Evolutionary conservation across 768 basidiomycete genomes (phyloP).

Genomic region (Hydnum rufescens): DNA sequence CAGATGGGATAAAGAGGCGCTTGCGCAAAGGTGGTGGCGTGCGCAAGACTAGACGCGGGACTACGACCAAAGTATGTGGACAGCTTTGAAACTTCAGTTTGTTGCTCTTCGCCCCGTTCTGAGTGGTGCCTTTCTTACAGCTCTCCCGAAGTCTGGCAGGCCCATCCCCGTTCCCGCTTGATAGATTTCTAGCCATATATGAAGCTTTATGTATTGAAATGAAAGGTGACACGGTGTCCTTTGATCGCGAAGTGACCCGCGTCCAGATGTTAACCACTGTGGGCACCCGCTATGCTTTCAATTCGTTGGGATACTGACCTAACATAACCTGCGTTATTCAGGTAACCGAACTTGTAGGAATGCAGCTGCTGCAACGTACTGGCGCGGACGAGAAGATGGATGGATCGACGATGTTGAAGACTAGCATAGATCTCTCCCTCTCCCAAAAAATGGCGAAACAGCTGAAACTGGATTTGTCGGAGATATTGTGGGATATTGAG

Average conservation of each 20-base stretch:
- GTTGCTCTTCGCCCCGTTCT: neutral
- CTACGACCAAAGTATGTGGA: slow-evolving; percentile 25
- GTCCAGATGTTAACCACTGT: slow-evolving; percentile 42
- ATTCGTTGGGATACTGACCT: neutral
- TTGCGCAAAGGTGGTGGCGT: neutral
- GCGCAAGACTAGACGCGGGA: slow-evolving; percentile 16
- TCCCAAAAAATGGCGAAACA: slow-evolving; percentile 37
- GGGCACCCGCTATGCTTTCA: slow-evolving; percentile 12
- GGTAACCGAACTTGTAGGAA: slow-evolving; percentile 46
- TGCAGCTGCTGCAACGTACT: slow-evolving; percentile 44
- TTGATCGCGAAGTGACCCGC: slow-evolving; percentile 40
- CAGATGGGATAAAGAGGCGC: slow-evolving; percentile 29
- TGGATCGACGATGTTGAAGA: slow-evolving; percentile 53
- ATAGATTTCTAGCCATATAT: slow-evolving; percentile 61
- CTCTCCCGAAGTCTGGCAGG: slow-evolving; percentile 62
- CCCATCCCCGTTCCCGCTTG: slow-evolving; percentile 57
- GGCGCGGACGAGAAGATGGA: slow-evolving; percentile 36
- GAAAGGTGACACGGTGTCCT: slow-evolving; percentile 18
- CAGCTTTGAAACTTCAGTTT: neutral
- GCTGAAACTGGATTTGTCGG: slow-evolving; percentile 34
- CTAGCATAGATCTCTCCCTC: slow-evolving; percentile 41
- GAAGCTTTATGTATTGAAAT: slow-evolving; percentile 53
- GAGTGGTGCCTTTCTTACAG: slow-evolving; percentile 18
- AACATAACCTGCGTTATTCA: slow-evolving; percentile 15
- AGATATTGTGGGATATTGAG: slow-evolving; percentile 52